Percentiles rank a stretch among this genome's conserved stretches.
Evolutionary conservation across 2,329 filamentous ascomycete species (phyloP).

Genomic region (Laburnicola sp.): DNA sequence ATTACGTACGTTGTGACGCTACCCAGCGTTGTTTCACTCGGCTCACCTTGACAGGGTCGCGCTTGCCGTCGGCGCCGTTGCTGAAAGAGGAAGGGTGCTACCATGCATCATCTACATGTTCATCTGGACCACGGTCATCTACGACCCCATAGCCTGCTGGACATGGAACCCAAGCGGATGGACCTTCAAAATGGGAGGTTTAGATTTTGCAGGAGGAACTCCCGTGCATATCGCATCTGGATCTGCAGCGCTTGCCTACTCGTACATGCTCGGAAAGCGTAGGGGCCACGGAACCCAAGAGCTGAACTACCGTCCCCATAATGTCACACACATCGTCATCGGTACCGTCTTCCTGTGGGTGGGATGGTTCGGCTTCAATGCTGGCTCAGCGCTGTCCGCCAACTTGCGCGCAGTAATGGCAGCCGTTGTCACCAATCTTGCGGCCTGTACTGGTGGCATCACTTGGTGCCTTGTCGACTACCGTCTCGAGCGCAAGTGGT

Average conservation of each 20-base stretch:
- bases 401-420: constrained; percentile 87
- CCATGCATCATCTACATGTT: constrained; percentile 93
- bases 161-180: constrained; percentile 87
- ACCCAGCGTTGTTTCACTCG: neutral
- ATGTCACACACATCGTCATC: constrained; percentile 88
- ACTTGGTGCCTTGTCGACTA: constrained; percentile 92
- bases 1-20: constrained; percentile 68
- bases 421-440: constrained; percentile 80
- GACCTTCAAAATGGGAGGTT: constrained; percentile 75
- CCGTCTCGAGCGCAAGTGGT: constrained; percentile 87
- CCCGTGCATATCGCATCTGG: constrained; percentile 88
- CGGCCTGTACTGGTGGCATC: constrained; percentile 80
- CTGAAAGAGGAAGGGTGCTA: constrained; percentile 84
- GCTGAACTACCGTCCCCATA: constrained; percentile 89
- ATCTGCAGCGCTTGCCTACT: constrained; percentile 82
- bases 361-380: constrained; percentile 95
- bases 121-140: constrained; percentile 85
- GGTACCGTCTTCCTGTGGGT: constrained; percentile 95
- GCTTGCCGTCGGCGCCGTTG: constrained; percentile 80
- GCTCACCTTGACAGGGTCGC: constrained; percentile 62
- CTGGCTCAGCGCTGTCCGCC: constrained; percentile 76
- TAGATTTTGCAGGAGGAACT: constrained; percentile 88
- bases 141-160: constrained; percentile 93
- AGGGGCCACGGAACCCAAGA: constrained; percentile 83
- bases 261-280: constrained; percentile 86